These are phyloP conservation scores for Ceratocystis cacaofunesta DNA, from an alignment of 2,329 filamentous ascomycete genomes.

Conservation along the genomic window DNA sequence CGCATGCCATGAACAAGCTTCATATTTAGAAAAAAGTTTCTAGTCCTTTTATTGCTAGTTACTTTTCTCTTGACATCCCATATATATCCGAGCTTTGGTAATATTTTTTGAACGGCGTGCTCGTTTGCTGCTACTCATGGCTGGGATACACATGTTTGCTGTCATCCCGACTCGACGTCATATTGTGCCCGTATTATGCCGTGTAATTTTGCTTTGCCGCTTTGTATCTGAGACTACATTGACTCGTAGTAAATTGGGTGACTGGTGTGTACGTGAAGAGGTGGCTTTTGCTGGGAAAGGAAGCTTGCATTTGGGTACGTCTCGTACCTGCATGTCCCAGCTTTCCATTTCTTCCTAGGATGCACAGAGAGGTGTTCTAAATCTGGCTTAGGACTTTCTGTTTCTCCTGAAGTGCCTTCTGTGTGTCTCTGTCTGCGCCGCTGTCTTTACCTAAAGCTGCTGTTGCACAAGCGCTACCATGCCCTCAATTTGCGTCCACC, in stretches of 20 bases:
- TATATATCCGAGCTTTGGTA: not conserved
- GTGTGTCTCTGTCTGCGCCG: not conserved
- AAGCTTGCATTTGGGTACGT: not conserved
- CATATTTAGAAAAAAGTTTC: not conserved
- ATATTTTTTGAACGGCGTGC: no score
- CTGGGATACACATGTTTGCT: no score
- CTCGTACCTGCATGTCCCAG: not conserved
- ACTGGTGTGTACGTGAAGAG: not conserved
- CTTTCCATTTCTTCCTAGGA: conserved; percentile 21
- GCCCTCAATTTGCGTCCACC: conserved; percentile 31
- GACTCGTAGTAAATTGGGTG: not conserved
- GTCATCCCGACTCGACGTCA: not conserved
- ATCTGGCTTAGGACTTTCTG: not conserved
- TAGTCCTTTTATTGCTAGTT: not conserved
- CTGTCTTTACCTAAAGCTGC: not conserved
- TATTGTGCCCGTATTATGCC: not conserved
- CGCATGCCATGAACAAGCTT: not conserved
- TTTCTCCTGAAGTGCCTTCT: not conserved
- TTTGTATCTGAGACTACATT: not conserved
- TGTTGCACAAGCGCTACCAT: conserved; percentile 10
- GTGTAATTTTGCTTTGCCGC: not conserved
- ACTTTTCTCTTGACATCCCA: not conserved
- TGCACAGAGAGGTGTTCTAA: conserved; percentile 19
- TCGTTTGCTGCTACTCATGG: no score
- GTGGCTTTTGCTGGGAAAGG: not conserved